phyloP scores from a whole-genome alignment of 108 stramenopile genomes.

The Cyclotella atomus region DNA sequence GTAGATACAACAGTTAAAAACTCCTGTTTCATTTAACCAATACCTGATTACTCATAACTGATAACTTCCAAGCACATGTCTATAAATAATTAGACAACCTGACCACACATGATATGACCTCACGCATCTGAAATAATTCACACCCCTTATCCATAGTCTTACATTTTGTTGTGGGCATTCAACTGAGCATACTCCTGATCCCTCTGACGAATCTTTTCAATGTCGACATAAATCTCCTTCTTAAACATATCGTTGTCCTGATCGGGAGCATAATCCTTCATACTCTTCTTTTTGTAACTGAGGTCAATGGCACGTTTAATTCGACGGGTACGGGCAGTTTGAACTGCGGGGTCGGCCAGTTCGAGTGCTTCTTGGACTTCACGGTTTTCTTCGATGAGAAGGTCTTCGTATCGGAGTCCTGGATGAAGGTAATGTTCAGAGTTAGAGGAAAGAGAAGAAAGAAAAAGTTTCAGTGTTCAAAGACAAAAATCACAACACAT shows the following conservation, averaged over 20 bases:
- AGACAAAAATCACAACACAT: neutral
- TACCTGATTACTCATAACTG: no score
- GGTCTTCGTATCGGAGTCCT: conserved; percentile 89
- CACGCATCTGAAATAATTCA: neutral
- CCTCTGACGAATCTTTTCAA: conserved; percentile 79
- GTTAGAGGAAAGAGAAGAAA: neutral
- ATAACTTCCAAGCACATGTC: no score
- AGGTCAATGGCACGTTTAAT: conserved; percentile 90
- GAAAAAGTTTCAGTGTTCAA: neutral
- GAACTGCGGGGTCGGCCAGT: conserved; percentile 80
- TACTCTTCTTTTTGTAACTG: conserved; percentile 84
- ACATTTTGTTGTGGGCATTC: conserved; percentile 76
- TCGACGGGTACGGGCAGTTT: conserved; percentile 84
- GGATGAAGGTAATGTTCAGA: neutral
- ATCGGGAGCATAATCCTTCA: conserved; percentile 81
- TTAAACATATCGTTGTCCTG: conserved; percentile 78
- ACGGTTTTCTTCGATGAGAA: conserved; percentile 74
- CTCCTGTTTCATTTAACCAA: no score
- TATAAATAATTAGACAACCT: no score
- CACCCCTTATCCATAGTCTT: neutral
- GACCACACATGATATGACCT: no score
- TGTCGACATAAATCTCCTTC: conserved; percentile 70
- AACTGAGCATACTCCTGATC: conserved; percentile 83
- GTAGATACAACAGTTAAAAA: no score
- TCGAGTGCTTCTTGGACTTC: conserved; percentile 84